phyloP scores from a whole-genome alignment of 2,329 filamentous ascomycete genomes.

The Xylariaceae sp. region DNA sequence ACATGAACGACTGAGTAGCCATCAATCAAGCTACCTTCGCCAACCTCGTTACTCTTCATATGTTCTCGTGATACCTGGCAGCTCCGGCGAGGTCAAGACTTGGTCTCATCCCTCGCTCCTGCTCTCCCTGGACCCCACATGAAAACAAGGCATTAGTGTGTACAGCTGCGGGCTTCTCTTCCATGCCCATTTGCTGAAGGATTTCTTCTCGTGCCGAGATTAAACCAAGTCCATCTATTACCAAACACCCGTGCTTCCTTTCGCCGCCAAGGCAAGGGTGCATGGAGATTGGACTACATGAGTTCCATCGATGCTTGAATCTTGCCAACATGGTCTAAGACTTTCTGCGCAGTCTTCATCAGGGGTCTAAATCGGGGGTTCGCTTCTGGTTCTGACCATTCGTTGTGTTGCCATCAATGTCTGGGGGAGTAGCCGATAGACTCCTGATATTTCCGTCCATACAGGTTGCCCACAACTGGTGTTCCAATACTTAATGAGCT shows the following conservation, averaged over 20 bases:
- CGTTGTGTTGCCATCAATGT: too few relatives aligned
- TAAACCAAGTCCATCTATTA: conserved; percentile 46
- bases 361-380: too few relatives aligned
- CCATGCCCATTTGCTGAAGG: conserved; percentile 43
- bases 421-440: too few relatives aligned
- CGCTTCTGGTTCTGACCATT: too few relatives aligned
- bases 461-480: too few relatives aligned
- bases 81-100: too few relatives aligned
- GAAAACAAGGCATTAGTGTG: conserved; percentile 43
- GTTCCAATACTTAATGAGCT: too few relatives aligned
- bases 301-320: too few relatives aligned
- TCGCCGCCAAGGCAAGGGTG: conserved; percentile 39
- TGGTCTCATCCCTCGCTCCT: too few relatives aligned
- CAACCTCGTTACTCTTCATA: conserved; percentile 11
- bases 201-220: conserved; percentile 47
- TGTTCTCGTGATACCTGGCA: conserved; percentile 8
- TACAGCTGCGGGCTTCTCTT: conserved; percentile 40
- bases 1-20: conserved; percentile 27
- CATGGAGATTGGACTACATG: conserved; percentile 61
- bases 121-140: background rate
- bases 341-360: too few relatives aligned
- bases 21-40: conserved; percentile 28
- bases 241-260: conserved; percentile 55
- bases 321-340: too few relatives aligned
- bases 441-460: too few relatives aligned